A percentile compares a stretch with the other conserved stretches of the same genome.
These are phyloP conservation scores for Baudoinia panamericana DNA, from an alignment of 495 filamentous ascomycete species.

Conservation along the genomic window DNA sequence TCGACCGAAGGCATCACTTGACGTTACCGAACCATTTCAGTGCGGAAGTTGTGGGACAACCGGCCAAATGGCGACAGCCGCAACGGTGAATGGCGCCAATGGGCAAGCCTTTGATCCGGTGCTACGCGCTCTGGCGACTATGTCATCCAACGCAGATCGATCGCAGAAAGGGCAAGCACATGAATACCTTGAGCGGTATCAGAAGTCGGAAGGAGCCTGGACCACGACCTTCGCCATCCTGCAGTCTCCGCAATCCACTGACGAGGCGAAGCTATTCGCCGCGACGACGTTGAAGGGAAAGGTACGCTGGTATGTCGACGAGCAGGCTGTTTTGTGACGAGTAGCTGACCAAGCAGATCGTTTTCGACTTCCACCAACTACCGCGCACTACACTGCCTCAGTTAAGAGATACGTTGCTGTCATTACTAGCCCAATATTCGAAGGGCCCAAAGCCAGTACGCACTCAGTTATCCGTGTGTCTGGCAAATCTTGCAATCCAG, in stretches of 20 bases:
- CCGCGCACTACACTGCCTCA: constrained; percentile 56
- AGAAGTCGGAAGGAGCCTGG: constrained; percentile 97
- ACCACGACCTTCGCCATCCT: constrained; percentile 71
- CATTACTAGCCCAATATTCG: constrained; percentile 62
- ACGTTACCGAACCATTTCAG: background rate
- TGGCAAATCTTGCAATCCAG: constrained; percentile 88
- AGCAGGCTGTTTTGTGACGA: background rate
- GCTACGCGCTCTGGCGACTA: constrained; percentile 73
- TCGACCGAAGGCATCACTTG: no score
- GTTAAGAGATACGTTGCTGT: constrained; percentile 70
- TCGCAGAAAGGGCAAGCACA: constrained; percentile 79
- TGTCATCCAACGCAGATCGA: constrained; percentile 70
- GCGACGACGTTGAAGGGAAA: constrained; percentile 96
- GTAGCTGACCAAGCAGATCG: constrained; percentile 41
- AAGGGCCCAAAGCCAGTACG: constrained; percentile 80
- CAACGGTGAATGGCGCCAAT: constrained; percentile 15
- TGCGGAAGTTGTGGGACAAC: background rate
- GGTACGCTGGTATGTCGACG: constrained; percentile 40
- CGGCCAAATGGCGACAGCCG: constrained; percentile 16
- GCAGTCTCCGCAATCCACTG: constrained; percentile 55
- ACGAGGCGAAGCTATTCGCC: constrained; percentile 85
- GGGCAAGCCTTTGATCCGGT: constrained; percentile 60
- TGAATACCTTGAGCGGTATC: constrained; percentile 83
- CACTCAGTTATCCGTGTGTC: constrained; percentile 86
- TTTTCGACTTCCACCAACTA: constrained; percentile 76